These are phyloP conservation scores for Capronia coronata DNA, from an alignment of 2,329 filamentous ascomycete genomes.

Conservation along the genomic window DNA sequence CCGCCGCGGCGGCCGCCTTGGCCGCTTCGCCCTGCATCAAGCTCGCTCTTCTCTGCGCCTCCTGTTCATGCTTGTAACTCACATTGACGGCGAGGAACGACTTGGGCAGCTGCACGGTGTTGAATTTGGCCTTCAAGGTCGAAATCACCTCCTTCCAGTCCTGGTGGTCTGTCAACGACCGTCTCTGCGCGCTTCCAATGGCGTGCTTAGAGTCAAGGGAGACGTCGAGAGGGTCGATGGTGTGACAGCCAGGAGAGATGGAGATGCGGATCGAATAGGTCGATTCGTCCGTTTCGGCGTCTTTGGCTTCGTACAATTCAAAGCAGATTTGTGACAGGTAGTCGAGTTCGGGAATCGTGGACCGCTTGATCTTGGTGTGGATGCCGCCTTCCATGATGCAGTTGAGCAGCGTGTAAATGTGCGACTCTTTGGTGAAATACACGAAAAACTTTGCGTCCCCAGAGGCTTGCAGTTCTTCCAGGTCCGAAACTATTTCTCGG, in stretches of 20 bases:
- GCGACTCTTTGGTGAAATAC: slow-evolving; percentile 98
- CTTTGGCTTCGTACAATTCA: slow-evolving; percentile 92
- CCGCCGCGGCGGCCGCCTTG: slow-evolving; percentile 7
- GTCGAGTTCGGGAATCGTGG: slow-evolving; percentile 92
- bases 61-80: slow-evolving; percentile 43
- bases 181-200: slow-evolving; percentile 85
- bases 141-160: slow-evolving; percentile 98
- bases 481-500: slow-evolving; percentile 92
- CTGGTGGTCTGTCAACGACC: slow-evolving; percentile 81
- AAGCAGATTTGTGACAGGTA: slow-evolving; percentile 98
- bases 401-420: slow-evolving; percentile 96
- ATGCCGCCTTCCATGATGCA: slow-evolving; percentile 96
- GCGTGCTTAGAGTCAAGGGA: slow-evolving; percentile 94
- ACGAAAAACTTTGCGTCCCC: slow-evolving; percentile 93
- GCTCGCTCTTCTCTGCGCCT: slow-evolving; percentile 23
- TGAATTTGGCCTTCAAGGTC: slow-evolving; percentile 87
- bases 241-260: slow-evolving; percentile 91
- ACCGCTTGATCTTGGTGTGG: slow-evolving; percentile 91
- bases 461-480: slow-evolving; percentile 94
- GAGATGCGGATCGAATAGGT: slow-evolving; percentile 95
- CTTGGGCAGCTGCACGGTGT: slow-evolving; percentile 60
- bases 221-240: slow-evolving; percentile 91
- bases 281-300: slow-evolving; percentile 68
- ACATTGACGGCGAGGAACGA: slow-evolving; percentile 48
- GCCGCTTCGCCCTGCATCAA: slow-evolving; percentile 20